phyloP scores from a whole-genome alignment of 768 basidiomycete genomes.

The Lactarius akahatsu region DNA sequence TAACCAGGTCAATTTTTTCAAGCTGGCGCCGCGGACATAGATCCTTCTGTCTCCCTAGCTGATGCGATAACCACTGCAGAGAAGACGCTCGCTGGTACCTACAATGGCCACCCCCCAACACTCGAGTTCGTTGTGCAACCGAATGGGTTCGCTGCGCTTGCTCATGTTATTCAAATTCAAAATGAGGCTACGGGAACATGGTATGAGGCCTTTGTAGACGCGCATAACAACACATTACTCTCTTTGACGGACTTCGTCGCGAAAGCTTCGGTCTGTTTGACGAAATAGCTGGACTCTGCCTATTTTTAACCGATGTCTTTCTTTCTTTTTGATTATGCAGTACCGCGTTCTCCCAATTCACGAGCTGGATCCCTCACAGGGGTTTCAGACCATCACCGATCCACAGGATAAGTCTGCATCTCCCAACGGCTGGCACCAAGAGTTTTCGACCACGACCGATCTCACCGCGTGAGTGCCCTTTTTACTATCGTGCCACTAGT shows the following conservation, averaged over 20 bases:
- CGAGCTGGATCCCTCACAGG: slow-evolving; percentile 52
- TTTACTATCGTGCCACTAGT: neutral
- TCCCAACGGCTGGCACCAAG: slow-evolving; percentile 58
- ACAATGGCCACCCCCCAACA: slow-evolving; percentile 41
- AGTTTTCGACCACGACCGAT: slow-evolving; percentile 39
- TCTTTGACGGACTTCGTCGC: slow-evolving; percentile 53
- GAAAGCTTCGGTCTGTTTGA: slow-evolving; percentile 41
- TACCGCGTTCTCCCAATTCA: slow-evolving; percentile 44
- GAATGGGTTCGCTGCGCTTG: slow-evolving; percentile 41
- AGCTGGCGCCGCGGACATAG: slow-evolving; percentile 35
- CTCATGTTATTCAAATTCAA: slow-evolving; percentile 46
- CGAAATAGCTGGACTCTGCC: neutral
- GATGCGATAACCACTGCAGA: slow-evolving; percentile 43
- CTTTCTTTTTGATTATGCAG: slow-evolving; percentile 28
- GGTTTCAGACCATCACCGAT: slow-evolving; percentile 48
- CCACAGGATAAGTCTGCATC: slow-evolving; percentile 56
- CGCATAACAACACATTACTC: slow-evolving; percentile 50
- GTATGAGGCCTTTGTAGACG: slow-evolving; percentile 61
- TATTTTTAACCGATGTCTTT: no score
- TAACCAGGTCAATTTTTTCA: neutral
- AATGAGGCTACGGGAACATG: slow-evolving; percentile 46
- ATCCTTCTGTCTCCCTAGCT: slow-evolving; percentile 39
- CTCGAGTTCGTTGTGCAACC: slow-evolving; percentile 44
- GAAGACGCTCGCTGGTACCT: slow-evolving; percentile 40
- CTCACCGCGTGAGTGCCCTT: slow-evolving; percentile 30